Base-by-base conservation (phyloP, 805 yeast genomes). In the Starmerella etchellsii region DNA sequence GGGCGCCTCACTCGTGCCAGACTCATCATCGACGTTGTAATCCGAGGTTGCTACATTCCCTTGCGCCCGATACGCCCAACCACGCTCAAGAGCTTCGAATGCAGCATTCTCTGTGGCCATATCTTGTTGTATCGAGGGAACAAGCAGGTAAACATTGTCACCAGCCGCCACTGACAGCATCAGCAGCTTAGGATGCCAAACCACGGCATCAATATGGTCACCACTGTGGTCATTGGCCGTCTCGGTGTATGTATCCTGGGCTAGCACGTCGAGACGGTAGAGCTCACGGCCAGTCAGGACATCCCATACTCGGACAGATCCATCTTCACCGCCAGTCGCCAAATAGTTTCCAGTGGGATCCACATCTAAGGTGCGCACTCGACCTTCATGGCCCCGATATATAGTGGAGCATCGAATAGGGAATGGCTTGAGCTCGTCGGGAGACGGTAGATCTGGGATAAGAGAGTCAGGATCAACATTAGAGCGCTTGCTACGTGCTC, bases 291-390 rank as follows among this genome's bases (percentile, higher is more conserved):
- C 98, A 4, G 96, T 83, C 44, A 85, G 65, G 16, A 85, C 78
- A 65, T 91, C 98, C 97, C 98, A 91, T n/a, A 91, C 71, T 52
- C 95, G 73, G 6, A 91, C 87, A 15, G 87, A 73, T 41, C 97
- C 97, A 59, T 91, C 98, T 59, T 91, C 97, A 15, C 94, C 81
- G 43, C 96, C 98, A 3, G 98, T 91, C 18, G 98, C 98, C 42
- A 91, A 67, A 91, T 95, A 91, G 53, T 80, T 68, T 4, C 98
- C 98, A 25, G 76, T 68, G 37, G 95, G 94, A 58, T 88, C 94
- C 36, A 88, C 71, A 8, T 87, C 74, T 23, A 91, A 56, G 2
- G 88, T 69, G 60, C 98, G 77, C 37, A 91, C 77, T 54, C 78
- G 78, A 33, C 79, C 94, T 32, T 65, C 64, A 59, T 88, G 98